Conservation (phyloP, 225 moss, liverwort and hornwort species). For the Sphagnum contortum region DNA sequence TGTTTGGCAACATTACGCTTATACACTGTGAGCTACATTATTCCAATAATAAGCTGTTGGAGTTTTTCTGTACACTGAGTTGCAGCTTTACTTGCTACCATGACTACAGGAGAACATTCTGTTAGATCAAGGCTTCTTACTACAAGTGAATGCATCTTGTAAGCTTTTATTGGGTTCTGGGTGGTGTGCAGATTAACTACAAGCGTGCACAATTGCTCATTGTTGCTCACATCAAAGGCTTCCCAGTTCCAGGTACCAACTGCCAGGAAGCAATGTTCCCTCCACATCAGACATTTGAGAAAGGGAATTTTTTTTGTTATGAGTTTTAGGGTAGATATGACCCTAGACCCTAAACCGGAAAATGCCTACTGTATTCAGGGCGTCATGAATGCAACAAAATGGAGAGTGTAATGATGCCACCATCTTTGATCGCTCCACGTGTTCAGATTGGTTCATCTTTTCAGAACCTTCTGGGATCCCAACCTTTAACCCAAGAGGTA, state of each 20-base stretch:
- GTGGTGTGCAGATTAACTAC: slow-evolving; percentile 27
- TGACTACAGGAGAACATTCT: too few species aligned
- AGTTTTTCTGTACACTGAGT: too few species aligned
- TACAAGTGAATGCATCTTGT: too few species aligned
- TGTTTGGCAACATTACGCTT: not conserved
- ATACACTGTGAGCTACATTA: not conserved
- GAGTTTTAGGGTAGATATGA: too few species aligned
- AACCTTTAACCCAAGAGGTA: slow-evolving; percentile 13
- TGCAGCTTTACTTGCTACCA: too few species aligned
- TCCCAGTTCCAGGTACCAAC: slow-evolving; percentile 14
- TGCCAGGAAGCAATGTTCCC: too few species aligned
- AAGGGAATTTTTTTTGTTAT: too few species aligned
- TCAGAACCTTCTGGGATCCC: slow-evolving; percentile 15
- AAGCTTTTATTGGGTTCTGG: too few species aligned
- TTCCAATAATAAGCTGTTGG: too few species aligned
- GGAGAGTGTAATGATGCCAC: slow-evolving; percentile 27
- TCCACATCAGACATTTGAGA: not conserved
- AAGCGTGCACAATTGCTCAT: slow-evolving; percentile 27
- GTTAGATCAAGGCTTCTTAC: too few species aligned
- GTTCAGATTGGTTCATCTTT: slow-evolving; percentile 37
- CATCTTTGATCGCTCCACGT: slow-evolving; percentile 24
- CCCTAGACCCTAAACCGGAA: too few species aligned
- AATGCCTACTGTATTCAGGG: too few species aligned
- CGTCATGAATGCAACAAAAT: slow-evolving; percentile 24
- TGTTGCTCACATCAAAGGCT: slow-evolving; percentile 25